Evolutionary conservation across 2,329 filamentous ascomycete species (phyloP), one percentile per base, ranked within the genome.

Genomic region (Xylaria sp.): DNA sequence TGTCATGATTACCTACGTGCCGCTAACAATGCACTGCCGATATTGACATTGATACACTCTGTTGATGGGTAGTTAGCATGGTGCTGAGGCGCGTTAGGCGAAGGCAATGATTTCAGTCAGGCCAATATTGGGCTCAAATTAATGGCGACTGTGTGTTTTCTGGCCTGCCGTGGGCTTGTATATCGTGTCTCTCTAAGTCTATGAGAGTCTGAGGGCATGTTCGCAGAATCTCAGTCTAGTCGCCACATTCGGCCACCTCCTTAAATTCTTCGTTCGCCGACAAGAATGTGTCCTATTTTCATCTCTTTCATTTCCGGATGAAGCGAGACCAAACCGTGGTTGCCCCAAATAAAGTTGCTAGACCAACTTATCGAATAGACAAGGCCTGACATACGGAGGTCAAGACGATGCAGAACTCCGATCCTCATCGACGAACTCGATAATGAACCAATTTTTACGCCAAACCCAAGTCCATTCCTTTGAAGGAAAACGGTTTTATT

Each of bases 151-250:
- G 18, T 41, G 31, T 58, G 23, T 44, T 23, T 70, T 66, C 67
- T 69, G 66, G 65, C 63, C 55, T 58, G 48, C 46, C 25, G 25
- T 20, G 20, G 48, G 54, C 25, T 63, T 54, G 7, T 69, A 46
- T 60, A 59, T 63, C 64, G 28, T 70, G 62, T 73, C 74, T 73
- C 75, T 76, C 71, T 75, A 76, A 73, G 64, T 75, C 75, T 76
- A 76, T 71, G 67, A 72, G 73, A 74, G 72, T 70, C 69, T 65
- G 75, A 72, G 72, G 72, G 72, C 73, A 72, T 72, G 69, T 69
- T 73, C 69, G 69, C 72, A 74, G 70, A 73, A 69, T 73, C 71
- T 73, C 72, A 72, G 72, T 76, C 76, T 75, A 76, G 74, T 70
- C 70, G 66, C 28, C 31, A 25, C 18, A 44, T 54, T 55, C 34